These are phyloP conservation scores for Starmerella bacillaris DNA, from an alignment of 805 yeast genomes.

Conservation along the genomic window DNA sequence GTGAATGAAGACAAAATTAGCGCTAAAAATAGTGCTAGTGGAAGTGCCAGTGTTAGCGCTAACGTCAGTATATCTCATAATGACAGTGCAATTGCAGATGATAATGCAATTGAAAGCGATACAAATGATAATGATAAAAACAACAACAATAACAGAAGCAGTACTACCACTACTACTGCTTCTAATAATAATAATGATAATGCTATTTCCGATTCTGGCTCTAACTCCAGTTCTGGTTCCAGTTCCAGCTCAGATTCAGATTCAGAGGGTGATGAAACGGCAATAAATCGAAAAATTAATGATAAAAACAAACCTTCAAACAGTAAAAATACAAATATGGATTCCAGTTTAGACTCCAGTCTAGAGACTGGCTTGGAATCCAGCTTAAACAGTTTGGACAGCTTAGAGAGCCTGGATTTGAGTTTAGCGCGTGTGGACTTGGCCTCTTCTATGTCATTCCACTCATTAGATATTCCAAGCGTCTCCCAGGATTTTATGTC, in stretches of 20 bases:
- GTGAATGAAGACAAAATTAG: constrained; percentile 20
- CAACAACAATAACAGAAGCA: too few relatives aligned
- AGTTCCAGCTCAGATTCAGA: background rate
- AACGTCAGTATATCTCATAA: too few relatives aligned
- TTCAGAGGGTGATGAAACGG: background rate
- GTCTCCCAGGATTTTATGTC: constrained; percentile 17
- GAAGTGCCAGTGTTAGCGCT: background rate
- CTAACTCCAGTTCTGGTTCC: background rate
- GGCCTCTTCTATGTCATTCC: constrained; percentile 5
- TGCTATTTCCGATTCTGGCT: background rate
- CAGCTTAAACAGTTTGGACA: background rate
- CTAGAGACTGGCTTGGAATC: background rate
- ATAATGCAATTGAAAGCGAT: background rate
- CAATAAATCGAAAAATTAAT: too few relatives aligned
- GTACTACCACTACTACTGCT: background rate
- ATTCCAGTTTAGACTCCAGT: background rate
- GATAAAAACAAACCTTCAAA: too few relatives aligned
- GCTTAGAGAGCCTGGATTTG: background rate
- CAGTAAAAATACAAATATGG: too few relatives aligned
- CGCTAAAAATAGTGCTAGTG: background rate
- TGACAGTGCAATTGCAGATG: too few relatives aligned
- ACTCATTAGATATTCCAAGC: constrained; percentile 11
- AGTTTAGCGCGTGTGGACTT: background rate
- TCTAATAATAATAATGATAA: too few relatives aligned
- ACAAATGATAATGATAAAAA: too few relatives aligned